Evolutionary conservation across 2,329 filamentous ascomycete genomes (phyloP).

Genomic region (Blumeria hordei): DNA sequence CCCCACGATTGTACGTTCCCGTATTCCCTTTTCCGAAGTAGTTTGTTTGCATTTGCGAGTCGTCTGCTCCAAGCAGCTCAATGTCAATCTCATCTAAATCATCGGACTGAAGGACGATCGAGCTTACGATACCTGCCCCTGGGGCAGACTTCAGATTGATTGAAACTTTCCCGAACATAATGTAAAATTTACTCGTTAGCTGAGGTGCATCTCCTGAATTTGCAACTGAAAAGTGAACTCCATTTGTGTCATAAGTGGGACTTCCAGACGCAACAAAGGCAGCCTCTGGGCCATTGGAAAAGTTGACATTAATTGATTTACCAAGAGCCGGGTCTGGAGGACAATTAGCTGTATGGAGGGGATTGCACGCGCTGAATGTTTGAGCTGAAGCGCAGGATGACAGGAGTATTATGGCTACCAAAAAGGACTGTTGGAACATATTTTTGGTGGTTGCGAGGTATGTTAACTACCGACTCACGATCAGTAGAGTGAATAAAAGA

Average conservation of each 20-base stretch:
- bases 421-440: neutral
- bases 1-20: conserved; percentile 64
- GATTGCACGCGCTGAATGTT: conserved; percentile 31
- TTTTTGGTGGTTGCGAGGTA: neutral
- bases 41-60: conserved; percentile 70
- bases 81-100: conserved; percentile 89
- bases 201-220: conserved; percentile 64
- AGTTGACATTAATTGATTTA: conserved; percentile 63
- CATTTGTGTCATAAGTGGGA: conserved; percentile 51
- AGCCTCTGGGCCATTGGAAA: conserved; percentile 51
- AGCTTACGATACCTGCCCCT: conserved; percentile 80
- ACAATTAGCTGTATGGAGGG: conserved; percentile 30
- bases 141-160: conserved; percentile 67
- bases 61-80: conserved; percentile 73
- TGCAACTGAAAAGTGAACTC: conserved; percentile 58
- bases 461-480: neutral
- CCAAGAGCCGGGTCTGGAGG: conserved; percentile 59
- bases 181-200: conserved; percentile 80
- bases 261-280: conserved; percentile 50
- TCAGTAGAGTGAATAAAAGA: neutral
- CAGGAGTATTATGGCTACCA: neutral
- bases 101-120: conserved; percentile 75
- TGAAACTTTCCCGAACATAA: conserved; percentile 93
- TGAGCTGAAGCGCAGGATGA: conserved; percentile 18
- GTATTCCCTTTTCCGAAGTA: conserved; percentile 91